Base-by-base conservation (phyloP, 257 asterid genomes). In the Capsicum baccatum region DNA sequence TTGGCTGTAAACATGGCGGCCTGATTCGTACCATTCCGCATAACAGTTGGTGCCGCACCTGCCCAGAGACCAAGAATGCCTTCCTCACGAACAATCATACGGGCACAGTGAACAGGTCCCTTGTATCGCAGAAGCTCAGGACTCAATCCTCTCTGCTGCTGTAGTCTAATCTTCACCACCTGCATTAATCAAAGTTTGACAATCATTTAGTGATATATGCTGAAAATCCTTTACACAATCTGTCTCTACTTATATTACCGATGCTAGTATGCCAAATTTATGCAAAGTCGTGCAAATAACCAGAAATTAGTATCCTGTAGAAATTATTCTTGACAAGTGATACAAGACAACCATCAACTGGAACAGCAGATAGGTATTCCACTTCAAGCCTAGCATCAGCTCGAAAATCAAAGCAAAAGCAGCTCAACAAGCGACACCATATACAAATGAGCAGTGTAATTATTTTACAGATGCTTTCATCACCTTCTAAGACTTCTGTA, bases 1-100 rank as follows among this genome's bases (percentile, higher is more conserved):
- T 96, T 96, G 84, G 99, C 99, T 2, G 97, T 86, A 79, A 96
- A 96, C 99, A 96, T 96, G 60, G 98, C 99, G 0, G 99, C 99
- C 83, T 96, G 99, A 88, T 96, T 96, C 1, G 97, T 96, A 83
- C 99, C 99, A 48, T 96, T 96, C 59, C 99, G 99, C 98, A 96
- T 96, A 68, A 94, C 94, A 4, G 99, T 96, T 79, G 99, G 99
- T 83, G 98, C 84, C 26, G 98, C 98, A 66, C 99, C 99, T 0
- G 98, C 92, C 99, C 99, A 96, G 55, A 96, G 93, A 84, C 98
- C 98, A 21, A 87, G 88, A 8, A 96, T 4, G 67, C 99, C 99
- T 86, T 96, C 99, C 89, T 96, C 98, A n/a, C 88, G 91, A 83
- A 94, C 56, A 76, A 94, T 94, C 78, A 83, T 78, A 62, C 89